Evolutionary conservation across 2,329 filamentous ascomycete species (phyloP).

Genomic region (Berkeleyomyces rouxiae): DNA sequence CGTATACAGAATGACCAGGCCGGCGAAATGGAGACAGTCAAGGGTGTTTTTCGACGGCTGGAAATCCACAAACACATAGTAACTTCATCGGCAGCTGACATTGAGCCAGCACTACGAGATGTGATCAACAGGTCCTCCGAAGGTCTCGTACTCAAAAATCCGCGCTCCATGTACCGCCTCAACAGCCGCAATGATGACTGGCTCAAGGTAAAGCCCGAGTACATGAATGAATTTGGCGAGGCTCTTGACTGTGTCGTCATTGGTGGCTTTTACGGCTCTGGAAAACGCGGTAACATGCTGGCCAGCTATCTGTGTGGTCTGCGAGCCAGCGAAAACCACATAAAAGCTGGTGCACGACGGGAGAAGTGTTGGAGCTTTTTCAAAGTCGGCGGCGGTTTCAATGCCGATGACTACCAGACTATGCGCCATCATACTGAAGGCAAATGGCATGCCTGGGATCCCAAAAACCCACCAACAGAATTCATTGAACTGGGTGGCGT

Average conservation of each 20-base stretch:
- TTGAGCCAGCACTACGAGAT: constrained; percentile 63
- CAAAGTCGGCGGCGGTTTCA: constrained; percentile 92
- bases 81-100: constrained; percentile 50
- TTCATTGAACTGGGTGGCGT: constrained; percentile 67
- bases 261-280: constrained; percentile 84
- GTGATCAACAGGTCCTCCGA: constrained; percentile 80
- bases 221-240: constrained; percentile 93
- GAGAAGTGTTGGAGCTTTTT: constrained; percentile 89
- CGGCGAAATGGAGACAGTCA: constrained; percentile 33
- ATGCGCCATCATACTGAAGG: constrained; percentile 73
- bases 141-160: constrained; percentile 87
- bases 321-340: constrained; percentile 52
- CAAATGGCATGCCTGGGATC: constrained; percentile 77
- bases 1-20: neutral
- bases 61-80: constrained; percentile 63
- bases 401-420: constrained; percentile 65
- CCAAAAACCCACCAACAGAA: constrained; percentile 54
- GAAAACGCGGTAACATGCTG: constrained; percentile 62
- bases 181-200: constrained; percentile 90
- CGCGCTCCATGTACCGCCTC: constrained; percentile 66
- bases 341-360: constrained; percentile 39
- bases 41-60: constrained; percentile 53
- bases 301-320: constrained; percentile 87
- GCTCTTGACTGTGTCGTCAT: constrained; percentile 79
- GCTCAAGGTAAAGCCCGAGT: constrained; percentile 98